These are phyloP conservation scores for Dactylonectria estremocensis DNA, from an alignment of 2,329 filamentous ascomycete genomes.

Conservation along the genomic window DNA sequence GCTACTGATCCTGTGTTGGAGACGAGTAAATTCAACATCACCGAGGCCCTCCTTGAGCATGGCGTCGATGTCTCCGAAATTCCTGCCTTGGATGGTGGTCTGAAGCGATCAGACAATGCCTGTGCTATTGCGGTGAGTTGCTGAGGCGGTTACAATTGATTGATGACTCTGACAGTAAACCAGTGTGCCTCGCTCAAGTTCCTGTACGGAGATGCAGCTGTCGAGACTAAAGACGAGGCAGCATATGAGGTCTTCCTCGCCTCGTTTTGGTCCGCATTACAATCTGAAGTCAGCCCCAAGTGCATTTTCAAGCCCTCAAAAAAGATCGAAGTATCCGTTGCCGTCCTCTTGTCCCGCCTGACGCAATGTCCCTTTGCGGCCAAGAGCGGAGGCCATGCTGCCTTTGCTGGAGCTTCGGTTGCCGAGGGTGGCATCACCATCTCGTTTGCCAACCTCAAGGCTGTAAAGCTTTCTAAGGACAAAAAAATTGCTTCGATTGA, in stretches of 20 bases:
- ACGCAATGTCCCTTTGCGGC: conserved; percentile 50
- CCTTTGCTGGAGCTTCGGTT: conserved; percentile 57
- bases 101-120: conserved; percentile 8
- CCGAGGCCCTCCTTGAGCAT: conserved; percentile 31
- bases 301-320: conserved; percentile 36
- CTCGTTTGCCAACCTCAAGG: conserved; percentile 55
- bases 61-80: conserved; percentile 28
- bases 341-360: conserved; percentile 28
- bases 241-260: conserved; percentile 17
- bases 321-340: conserved; percentile 19
- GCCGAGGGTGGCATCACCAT: conserved; percentile 55
- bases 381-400: conserved; percentile 63
- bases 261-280: conserved; percentile 32
- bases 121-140: conserved; percentile 27
- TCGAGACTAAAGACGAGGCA: conserved; percentile 23
- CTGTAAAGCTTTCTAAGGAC: conserved; percentile 49
- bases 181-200: conserved; percentile 33
- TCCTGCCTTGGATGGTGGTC: background rate
- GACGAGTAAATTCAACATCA: conserved; percentile 27
- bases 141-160: too few relatives aligned
- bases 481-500: conserved; percentile 53
- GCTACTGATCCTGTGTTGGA: conserved; percentile 11
- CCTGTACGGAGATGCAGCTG: conserved; percentile 28
- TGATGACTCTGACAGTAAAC: background rate
- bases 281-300: conserved; percentile 26